Conservation (phyloP, 2,329 filamentous ascomycete species). For the Pleomassaria siparia region DNA sequence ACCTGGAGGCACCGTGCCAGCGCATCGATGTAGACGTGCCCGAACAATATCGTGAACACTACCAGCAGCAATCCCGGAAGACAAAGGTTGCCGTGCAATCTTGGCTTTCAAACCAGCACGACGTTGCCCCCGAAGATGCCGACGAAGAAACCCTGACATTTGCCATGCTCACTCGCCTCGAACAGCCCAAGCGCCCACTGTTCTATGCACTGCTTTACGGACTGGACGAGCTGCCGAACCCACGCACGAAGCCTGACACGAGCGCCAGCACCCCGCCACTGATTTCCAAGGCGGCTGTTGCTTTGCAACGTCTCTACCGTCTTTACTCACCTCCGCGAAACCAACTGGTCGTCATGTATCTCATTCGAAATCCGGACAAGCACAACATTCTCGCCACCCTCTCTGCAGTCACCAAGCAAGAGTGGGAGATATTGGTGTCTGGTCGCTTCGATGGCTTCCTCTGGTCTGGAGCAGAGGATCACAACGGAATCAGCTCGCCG, state of each 20-base stretch:
- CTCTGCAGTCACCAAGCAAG: constrained; percentile 83
- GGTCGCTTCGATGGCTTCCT: constrained; percentile 95
- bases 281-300: constrained; percentile 71
- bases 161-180: constrained; percentile 86
- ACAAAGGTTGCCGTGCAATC: constrained; percentile 87
- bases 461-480: constrained; percentile 82
- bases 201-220: constrained; percentile 79
- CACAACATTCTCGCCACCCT: constrained; percentile 87
- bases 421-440: constrained; percentile 94
- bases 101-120: constrained; percentile 82
- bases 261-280: constrained; percentile 65
- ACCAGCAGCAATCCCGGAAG: constrained; percentile 87
- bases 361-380: constrained; percentile 77
- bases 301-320: constrained; percentile 83
- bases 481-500: constrained; percentile 30
- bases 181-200: constrained; percentile 71
- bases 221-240: constrained; percentile 52
- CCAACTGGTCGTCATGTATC: constrained; percentile 80
- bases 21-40: constrained; percentile 93
- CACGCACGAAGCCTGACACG: constrained; percentile 67
- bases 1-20: constrained; percentile 61
- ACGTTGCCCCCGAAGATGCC: constrained; percentile 80
- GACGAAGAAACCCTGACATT: constrained; percentile 94
- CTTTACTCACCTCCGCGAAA: constrained; percentile 73
- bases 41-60: constrained; percentile 90